Base-by-base conservation (phyloP, 176 grass and related monocot species). In the Luzula sylvatica region DNA sequence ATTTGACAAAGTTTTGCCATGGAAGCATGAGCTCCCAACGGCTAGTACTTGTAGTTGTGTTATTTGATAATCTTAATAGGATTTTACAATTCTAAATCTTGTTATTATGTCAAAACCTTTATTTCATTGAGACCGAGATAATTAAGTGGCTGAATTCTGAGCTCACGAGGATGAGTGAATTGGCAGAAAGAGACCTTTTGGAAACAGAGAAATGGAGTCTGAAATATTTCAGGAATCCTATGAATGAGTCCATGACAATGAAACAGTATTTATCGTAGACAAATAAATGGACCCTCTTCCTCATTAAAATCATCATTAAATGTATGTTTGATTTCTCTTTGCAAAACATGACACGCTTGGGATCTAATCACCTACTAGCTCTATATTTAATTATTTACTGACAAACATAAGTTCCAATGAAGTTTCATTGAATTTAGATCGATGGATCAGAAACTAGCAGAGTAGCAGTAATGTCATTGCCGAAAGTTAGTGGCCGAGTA, bases 331-430 rank as follows among this genome's bases (percentile, higher is more conserved):
- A 26, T 24, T 26, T 40, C n/a, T 22, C 54, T 57, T 18, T 35
- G 29, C 30, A 57, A 9, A 28, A 13, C 29, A 18, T 24, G 20
- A 11, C 14, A 20, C 18, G 32, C 15, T 56, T 56, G 32, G 16
- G 20, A 35, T 57, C 28, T 18, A 22, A n/a, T n/a, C n/a, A n/a
- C n/a, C n/a, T n/a, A n/a, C n/a, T n/a, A n/a, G n/a, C n/a, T n/a
- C n/a, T n/a, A n/a, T n/a, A n/a, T n/a, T n/a, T n/a, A n/a, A 27
- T 25, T 63, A 46, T 63, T 28, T 63, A 63, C 58, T 63, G 24
- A 45, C 58, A 63, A 63, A 24, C 23, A 63, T 63, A 63, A 47
- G n/a, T 63, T 63, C 58, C 58, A 63, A 46, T 18, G 22, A 18
- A 42, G 19, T 40, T 15, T 41, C 45, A 3, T 11, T 46, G 26